Evolutionary conservation across 2,329 filamentous ascomycete genomes (phyloP).

Genomic region (Aspergillaceae sp.): DNA sequence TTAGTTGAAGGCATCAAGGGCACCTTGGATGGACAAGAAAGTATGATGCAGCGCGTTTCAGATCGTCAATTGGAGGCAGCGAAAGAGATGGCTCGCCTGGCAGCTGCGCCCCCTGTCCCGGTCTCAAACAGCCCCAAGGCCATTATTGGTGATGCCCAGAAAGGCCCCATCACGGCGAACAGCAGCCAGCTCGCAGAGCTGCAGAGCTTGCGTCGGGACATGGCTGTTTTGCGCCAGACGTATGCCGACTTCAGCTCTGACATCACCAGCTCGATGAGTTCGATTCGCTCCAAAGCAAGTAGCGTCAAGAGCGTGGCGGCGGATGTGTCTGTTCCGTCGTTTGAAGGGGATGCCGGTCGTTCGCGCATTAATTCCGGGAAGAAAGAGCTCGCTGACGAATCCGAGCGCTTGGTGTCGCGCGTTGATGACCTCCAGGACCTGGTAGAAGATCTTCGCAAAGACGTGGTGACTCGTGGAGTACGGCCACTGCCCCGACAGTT

Average conservation of each 20-base stretch:
- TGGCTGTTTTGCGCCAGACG: conserved; percentile 85
- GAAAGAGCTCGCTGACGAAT: conserved; percentile 77
- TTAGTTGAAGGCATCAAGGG: conserved; percentile 82
- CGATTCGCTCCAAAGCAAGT: conserved; percentile 70
- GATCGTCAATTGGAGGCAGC: conserved; percentile 84
- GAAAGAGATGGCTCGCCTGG: conserved; percentile 69
- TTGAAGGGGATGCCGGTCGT: conserved; percentile 71
- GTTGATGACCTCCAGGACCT: conserved; percentile 97
- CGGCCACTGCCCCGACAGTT: conserved; percentile 84
- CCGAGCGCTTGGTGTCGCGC: conserved; percentile 78
- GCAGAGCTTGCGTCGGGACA: conserved; percentile 72
- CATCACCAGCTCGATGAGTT: conserved; percentile 77
- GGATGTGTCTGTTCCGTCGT: conserved; percentile 60
- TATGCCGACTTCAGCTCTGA: conserved; percentile 87
- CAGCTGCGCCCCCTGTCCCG: conserved; percentile 39
- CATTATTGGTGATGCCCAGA: conserved; percentile 12
- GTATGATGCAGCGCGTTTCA: conserved; percentile 74
- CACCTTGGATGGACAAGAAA: conserved; percentile 72
- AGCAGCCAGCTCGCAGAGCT: conserved; percentile 65
- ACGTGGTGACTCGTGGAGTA: conserved; percentile 87
- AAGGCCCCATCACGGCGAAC: conserved; percentile 30
- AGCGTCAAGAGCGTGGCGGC: conserved; percentile 68
- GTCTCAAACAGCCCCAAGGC: conserved; percentile 16
- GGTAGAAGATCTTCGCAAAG: conserved; percentile 93
- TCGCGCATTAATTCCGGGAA: conserved; percentile 79